Conservation (phyloP, 164 flowering plant genomes). For the Echeveria elegans region DNA sequence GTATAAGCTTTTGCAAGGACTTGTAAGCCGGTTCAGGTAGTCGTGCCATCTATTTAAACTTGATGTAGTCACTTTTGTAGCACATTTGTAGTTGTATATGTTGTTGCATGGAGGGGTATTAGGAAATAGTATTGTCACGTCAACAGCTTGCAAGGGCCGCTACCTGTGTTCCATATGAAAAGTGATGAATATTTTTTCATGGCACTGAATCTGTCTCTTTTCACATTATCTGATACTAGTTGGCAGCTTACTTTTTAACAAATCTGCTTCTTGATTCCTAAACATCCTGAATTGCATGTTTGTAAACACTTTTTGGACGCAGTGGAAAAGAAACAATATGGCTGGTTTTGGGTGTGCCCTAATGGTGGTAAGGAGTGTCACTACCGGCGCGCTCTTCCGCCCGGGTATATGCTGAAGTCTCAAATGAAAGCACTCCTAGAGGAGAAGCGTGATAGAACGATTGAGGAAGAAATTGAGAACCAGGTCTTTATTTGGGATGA, state of each 20-base stretch:
- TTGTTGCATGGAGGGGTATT: not conserved
- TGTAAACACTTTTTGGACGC: constrained; percentile 94
- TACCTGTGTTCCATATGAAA: not conserved
- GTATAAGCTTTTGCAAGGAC: not conserved
- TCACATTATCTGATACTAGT: not conserved
- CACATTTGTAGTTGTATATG: not conserved
- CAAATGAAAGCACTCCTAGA: constrained; percentile 97
- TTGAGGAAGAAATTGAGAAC: constrained; percentile 95
- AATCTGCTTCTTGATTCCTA: not conserved
- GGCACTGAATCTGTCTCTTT: not conserved
- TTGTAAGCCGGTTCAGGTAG: not conserved
- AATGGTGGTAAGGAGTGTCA: constrained; percentile 86
- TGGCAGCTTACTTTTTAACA: not conserved
- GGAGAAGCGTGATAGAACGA: constrained; percentile 68
- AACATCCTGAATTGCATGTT: constrained; percentile 36
- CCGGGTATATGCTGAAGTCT: constrained; percentile 87
- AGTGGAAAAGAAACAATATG: constrained; percentile 97
- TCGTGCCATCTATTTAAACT: too few relatives aligned
- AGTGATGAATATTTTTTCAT: not conserved
- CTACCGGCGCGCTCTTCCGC: constrained; percentile 97
- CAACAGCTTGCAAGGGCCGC: not conserved
- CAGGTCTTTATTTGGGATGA: constrained; percentile 63
- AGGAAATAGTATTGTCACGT: too few relatives aligned
- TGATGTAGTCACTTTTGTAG: not conserved
- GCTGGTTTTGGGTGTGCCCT: constrained; percentile 98